These are phyloP conservation scores for Phanerochaete carnosa DNA, from an alignment of 768 basidiomycete genomes.

Conservation along the genomic window DNA sequence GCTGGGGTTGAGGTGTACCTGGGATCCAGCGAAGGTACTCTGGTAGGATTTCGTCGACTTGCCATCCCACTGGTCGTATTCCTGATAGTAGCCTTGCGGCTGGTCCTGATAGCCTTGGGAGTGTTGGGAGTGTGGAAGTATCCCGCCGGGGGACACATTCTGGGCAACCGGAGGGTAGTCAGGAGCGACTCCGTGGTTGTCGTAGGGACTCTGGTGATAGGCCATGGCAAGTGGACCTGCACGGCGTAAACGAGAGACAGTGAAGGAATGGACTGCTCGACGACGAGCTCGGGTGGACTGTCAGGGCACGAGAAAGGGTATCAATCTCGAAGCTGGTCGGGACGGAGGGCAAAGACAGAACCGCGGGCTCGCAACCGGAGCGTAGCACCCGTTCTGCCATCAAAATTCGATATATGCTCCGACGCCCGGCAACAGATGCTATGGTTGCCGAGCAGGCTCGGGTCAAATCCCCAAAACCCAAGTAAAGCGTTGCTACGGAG, in stretches of 20 bases:
- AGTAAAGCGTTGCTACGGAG: not conserved
- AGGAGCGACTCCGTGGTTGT: slow-evolving; percentile 5
- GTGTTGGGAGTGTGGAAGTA: slow-evolving; percentile 2
- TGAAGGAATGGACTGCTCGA: slow-evolving; percentile 13
- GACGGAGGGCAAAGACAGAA: not conserved
- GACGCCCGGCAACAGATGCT: not conserved
- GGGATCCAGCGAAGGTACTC: slow-evolving; percentile 66
- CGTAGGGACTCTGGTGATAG: slow-evolving; percentile 26
- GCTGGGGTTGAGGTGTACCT: slow-evolving; percentile 63
- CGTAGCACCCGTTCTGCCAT: not conserved
- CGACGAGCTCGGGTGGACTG: not conserved
- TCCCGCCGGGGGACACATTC: slow-evolving; percentile 6
- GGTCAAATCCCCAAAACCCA: no score
- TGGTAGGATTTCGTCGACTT: slow-evolving; percentile 61
- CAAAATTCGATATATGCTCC: not conserved
- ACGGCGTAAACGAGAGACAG: not conserved
- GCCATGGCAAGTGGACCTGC: slow-evolving; percentile 21
- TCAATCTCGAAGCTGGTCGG: not conserved
- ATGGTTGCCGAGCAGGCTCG: not conserved
- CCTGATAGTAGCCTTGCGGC: slow-evolving; percentile 13
- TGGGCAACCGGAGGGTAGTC: slow-evolving; percentile 6
- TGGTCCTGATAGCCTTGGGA: slow-evolving; percentile 14
- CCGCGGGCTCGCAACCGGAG: slow-evolving; percentile 1
- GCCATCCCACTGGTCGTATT: slow-evolving; percentile 39
- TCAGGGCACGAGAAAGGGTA: slow-evolving; percentile 3